These are phyloP conservation scores for Evernia prunastri DNA, from an alignment of 495 filamentous ascomycete species.

Conservation along the genomic window DNA sequence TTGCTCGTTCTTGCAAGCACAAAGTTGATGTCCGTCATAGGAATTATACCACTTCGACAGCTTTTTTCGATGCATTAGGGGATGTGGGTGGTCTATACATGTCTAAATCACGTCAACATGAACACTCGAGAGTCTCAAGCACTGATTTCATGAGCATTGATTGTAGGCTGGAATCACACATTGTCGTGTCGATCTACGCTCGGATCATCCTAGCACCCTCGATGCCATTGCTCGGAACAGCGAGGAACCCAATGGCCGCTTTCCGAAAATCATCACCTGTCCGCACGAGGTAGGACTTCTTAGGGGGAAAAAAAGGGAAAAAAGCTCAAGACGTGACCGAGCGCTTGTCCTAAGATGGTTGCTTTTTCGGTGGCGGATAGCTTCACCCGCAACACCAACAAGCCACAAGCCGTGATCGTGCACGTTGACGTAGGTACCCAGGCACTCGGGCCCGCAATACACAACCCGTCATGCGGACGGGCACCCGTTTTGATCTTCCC, in stretches of 20 bases:
- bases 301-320: too few species aligned
- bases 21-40: neutral
- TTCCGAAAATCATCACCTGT: conserved; percentile 67
- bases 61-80: conserved; percentile 4
- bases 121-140: conserved; percentile 1
- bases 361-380: conserved; percentile 61
- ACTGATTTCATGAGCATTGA: too few species aligned
- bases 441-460: conserved; percentile 63
- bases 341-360: conserved; percentile 54
- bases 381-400: conserved; percentile 61
- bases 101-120: neutral
- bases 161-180: conserved; percentile 59
- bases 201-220: conserved; percentile 67
- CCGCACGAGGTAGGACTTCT: conserved; percentile 55
- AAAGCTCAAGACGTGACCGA: conserved; percentile 2
- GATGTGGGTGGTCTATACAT: neutral
- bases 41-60: conserved; percentile 2
- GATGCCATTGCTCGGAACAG: conserved; percentile 74
- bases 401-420: conserved; percentile 67
- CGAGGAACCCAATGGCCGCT: conserved; percentile 49
- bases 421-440: conserved; percentile 78
- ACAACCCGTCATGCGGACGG: conserved; percentile 63
- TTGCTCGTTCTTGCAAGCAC: too few species aligned
- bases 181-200: conserved; percentile 71
- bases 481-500: conserved; percentile 69